Evolutionary conservation across 192 early-diverging fungal species (phyloP).

Genomic region (Gamsiella multidivaricata): DNA sequence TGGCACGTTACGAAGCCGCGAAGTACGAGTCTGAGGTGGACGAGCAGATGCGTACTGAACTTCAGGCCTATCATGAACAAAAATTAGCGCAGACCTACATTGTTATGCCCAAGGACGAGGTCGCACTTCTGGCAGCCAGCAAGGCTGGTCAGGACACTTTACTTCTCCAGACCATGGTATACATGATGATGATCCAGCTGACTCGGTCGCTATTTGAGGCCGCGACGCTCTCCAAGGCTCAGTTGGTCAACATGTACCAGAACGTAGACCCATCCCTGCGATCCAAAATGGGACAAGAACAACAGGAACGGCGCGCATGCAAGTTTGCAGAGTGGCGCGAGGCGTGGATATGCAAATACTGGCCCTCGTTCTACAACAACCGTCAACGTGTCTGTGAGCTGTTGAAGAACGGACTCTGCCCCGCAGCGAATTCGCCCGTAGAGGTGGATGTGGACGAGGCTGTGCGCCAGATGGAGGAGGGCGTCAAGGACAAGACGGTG

Average conservation of each 20-base stretch:
- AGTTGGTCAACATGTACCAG: slow-evolving; percentile 39
- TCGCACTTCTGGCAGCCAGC: neutral
- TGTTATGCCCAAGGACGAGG: slow-evolving; percentile 41
- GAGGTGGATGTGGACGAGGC: slow-evolving; percentile 29
- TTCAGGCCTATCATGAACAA: slow-evolving; percentile 44
- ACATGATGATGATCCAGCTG: slow-evolving; percentile 55
- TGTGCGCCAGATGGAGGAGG: slow-evolving; percentile 48
- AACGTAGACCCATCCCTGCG: slow-evolving; percentile 40
- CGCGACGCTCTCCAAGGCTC: slow-evolving; percentile 41
- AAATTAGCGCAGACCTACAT: slow-evolving; percentile 42
- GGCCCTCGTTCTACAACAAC: slow-evolving; percentile 51
- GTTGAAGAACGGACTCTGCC: slow-evolving; percentile 32
- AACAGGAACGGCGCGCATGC: slow-evolving; percentile 21
- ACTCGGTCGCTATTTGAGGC: slow-evolving; percentile 45
- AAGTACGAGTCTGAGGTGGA: slow-evolving; percentile 33
- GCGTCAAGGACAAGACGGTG: slow-evolving; percentile 39
- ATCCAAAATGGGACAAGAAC: slow-evolving; percentile 40
- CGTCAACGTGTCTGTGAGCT: slow-evolving; percentile 43
- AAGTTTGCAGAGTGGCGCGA: slow-evolving; percentile 50
- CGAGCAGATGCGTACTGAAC: slow-evolving; percentile 49
- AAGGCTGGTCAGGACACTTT: slow-evolving; percentile 22
- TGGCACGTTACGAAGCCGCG: slow-evolving; percentile 37
- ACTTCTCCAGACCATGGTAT: slow-evolving; percentile 47
- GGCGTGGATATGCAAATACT: slow-evolving; percentile 35
- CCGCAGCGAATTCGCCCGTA: neutral